Conservation (phyloP, 805 yeast species). For the Candida xyloterini region DNA sequence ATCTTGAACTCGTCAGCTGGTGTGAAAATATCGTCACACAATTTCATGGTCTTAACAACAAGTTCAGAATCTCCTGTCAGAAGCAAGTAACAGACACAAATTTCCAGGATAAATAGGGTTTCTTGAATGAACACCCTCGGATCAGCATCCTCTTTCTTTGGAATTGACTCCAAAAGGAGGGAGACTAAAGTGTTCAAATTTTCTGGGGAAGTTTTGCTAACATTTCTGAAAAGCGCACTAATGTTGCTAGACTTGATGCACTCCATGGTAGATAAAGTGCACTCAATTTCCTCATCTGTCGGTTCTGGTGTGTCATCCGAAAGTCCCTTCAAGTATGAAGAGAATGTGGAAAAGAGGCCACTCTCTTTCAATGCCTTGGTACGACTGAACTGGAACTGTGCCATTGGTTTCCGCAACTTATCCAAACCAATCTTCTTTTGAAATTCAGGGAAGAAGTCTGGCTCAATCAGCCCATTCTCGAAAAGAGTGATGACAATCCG, state of each 20-base stretch:
- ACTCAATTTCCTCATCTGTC: slow-evolving; percentile 85
- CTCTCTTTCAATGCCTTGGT: slow-evolving; percentile 64
- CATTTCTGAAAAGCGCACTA: slow-evolving; percentile 49
- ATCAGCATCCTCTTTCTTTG: slow-evolving; percentile 30
- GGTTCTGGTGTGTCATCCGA: slow-evolving; percentile 90
- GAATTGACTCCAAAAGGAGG: slow-evolving; percentile 35
- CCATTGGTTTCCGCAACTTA: slow-evolving; percentile 57
- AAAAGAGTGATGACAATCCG: slow-evolving; percentile 61
- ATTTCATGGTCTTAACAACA: slow-evolving; percentile 20
- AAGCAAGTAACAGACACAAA: slow-evolving; percentile 31
- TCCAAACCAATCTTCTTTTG: slow-evolving; percentile 55
- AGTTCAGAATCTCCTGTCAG: slow-evolving; percentile 27
- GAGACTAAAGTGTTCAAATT: slow-evolving; percentile 36
- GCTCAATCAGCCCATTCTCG: slow-evolving; percentile 68
- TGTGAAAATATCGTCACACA: slow-evolving; percentile 23
- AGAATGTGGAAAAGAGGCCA: slow-evolving; percentile 85
- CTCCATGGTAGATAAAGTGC: slow-evolving; percentile 77
- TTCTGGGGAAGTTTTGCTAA: slow-evolving; percentile 36
- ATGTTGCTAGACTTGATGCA: slow-evolving; percentile 74
- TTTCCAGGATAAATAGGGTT: slow-evolving; percentile 31
- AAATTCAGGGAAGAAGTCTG: slow-evolving; percentile 61
- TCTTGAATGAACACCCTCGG: slow-evolving; percentile 28
- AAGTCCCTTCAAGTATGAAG: slow-evolving; percentile 85
- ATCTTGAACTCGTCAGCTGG: slow-evolving; percentile 29
- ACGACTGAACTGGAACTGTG: slow-evolving; percentile 63